Base-by-base conservation (phyloP, 495 filamentous ascomycete genomes). In the Pseudomonodictys pantanalensis region DNA sequence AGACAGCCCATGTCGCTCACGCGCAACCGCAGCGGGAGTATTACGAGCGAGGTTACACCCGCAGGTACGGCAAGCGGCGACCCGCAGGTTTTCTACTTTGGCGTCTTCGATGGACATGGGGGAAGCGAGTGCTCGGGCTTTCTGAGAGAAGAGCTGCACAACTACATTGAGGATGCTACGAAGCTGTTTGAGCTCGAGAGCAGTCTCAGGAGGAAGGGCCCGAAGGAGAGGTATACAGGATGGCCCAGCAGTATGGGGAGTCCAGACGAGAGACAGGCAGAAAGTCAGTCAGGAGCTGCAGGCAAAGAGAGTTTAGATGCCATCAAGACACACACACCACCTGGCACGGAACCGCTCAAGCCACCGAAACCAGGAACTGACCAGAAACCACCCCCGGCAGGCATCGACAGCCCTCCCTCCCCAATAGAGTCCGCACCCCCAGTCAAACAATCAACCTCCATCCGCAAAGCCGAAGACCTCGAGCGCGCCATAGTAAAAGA, bases 1-100 rank as follows among this genome's bases (percentile, higher is more conserved):
- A 78, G 88, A 10, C 79, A 82, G 0, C 91, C 91, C 1, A 76
- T 87, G 17, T 90, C 85, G 39, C 62, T 95, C 38, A 89, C 77
- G 0, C 58, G 72, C 56, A 73, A 3, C 66, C 63, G 55, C 28
- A 47, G 47, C 20, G 60, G 67, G 10, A 57, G 42, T 45, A 64
- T 60, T n/a, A 58, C 41, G 23, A 82, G 78, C 10, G 81, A 83
- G 65, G 79, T 77, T 8, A 86, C 80, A 24, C 77, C 76, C 25
- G 89, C 89, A 17, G 84, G 89, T 52, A 86, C 83, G 45, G 82
- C 88, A 3, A 88, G 83, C 62, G 91, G 91, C 7, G 91, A 96
- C 70, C 91, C 91, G 7, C 91, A 96, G 68, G 87, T 97, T 6
- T 98, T 98, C 73, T 98, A 97, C 71, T 98, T 95, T 74, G 90